Conservation (phyloP, 2,329 filamentous ascomycete species). For the Clarireedia paspali region DNA sequence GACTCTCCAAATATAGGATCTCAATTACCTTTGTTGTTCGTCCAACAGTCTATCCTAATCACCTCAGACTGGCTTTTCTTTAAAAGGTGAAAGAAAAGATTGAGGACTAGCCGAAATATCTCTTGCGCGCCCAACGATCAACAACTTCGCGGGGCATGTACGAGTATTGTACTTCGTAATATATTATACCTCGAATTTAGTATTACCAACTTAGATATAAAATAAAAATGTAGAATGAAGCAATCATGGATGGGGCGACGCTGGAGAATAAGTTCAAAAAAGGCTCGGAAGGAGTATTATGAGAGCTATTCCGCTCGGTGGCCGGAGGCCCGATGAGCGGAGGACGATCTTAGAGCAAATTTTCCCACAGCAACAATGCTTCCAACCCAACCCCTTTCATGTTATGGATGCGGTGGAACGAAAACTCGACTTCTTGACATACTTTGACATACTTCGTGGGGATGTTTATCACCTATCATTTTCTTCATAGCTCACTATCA, state of each 20-base stretch:
- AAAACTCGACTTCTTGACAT: no score
- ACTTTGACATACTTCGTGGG: no score
- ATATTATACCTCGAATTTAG: not conserved
- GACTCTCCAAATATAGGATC: not conserved
- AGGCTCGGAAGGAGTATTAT: no score
- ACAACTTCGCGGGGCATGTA: constrained; percentile 48
- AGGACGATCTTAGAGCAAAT: no score
- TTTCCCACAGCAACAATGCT: no score
- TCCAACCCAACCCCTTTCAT: no score
- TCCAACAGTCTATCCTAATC: not conserved
- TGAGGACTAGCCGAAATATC: constrained; percentile 34
- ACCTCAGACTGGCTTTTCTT: not conserved
- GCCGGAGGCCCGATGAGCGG: no score
- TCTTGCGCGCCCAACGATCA: constrained; percentile 39
- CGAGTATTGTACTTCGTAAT: constrained; percentile 35
- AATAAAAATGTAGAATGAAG: not conserved
- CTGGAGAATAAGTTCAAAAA: not conserved
- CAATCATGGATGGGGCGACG: not conserved
- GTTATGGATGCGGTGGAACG: no score
- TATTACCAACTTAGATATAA: not conserved
- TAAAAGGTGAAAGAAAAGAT: constrained; percentile 3
- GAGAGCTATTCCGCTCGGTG: no score
- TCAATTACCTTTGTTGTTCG: constrained; percentile 2
- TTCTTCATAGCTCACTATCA: no score
- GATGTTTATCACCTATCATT: no score